Base-by-base conservation (phyloP, 2,329 filamentous ascomycete species). In the Penicillium glabrum region DNA sequence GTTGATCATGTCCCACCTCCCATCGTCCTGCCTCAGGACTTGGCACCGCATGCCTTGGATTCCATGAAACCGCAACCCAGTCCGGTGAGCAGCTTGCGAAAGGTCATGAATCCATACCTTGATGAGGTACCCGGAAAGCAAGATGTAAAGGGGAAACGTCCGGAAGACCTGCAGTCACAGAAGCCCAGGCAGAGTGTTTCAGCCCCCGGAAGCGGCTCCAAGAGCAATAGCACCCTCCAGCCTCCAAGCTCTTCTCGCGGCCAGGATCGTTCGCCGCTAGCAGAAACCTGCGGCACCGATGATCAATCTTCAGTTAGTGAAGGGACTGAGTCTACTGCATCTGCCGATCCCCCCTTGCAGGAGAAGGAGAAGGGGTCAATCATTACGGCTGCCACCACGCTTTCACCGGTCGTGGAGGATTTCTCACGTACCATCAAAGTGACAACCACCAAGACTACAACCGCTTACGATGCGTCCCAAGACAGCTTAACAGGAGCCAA, bases 71-170 rank as follows among this genome's bases (percentile, higher is more conserved):
- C 66, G 51, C 66, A 77, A 60, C 78, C 78, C 37, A 91, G 86
- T 67, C 87, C 90, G 16, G 85, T 89, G 37, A 95, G 89, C 71
- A 96, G 91, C 74, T 79, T 96, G 64, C 86, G 90, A 58, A 85
- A 90, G 75, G 89, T 90, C 51, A 96, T 96, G 91, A 89, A 89
- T 74, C 91, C 90, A 7, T 97, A 91, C 71, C 77, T 96, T 16
- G 72, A 74, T n/a, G 60, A 65, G 21, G 56, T 62, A 23, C 63
- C 68, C 13, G 62, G 50, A 35, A 58, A 61, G 21, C 63, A 63
- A 46, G 64, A 64, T 48, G 62, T 64, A 27, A 53, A 54, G 41
- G 63, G 63, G 41, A 53, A 59, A 47, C 62, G 61, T 46, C 63
- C 63, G 46, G 53, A 59, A 14, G 50, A 58, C n/a, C 52, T 58